Base-by-base conservation (phyloP, 2,329 filamentous ascomycete species). In the Fusarium robinianum region DNA sequence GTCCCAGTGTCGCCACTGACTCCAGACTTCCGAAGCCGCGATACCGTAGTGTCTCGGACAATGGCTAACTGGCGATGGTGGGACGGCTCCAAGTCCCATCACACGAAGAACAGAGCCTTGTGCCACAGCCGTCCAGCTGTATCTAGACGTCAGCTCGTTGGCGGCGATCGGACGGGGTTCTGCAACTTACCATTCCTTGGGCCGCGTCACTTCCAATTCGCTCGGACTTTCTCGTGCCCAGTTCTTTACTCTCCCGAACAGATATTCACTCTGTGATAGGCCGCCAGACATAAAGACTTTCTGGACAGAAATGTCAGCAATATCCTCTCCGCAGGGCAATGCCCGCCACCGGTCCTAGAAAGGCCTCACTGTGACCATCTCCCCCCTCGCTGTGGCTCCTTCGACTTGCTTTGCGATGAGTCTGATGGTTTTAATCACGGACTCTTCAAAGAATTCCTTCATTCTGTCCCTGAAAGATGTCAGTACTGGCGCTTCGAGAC, bases 71-170 rank as follows among this genome's bases (percentile, higher is more conserved):
- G 35, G 23, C 11, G 25, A 8, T 29, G 16, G 35, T 17, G 14
- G 23, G n/a, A 8, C 29, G 8, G 24, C 35, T 9, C 35, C 35
- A 12, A 38, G 35, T 11, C 35, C 35, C 8, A 29, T 38, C 8
- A 38, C 35, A 27, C 35, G 24, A 22, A 38, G 35, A 38, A 38
- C 24, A 29, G 24, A 38, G 35, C 35, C 35, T 38, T 29, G 25
- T 5, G 35, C 29, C 5, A 38, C 35, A 8, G 35, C 24, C 7
- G 35, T 29, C 35, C 35, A 38, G 17, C 35, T 38, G n/a, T 15
- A 8, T 23, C 32, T 23, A 4, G 17, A n/a, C 15, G 24, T 38
- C 17, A 38, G 35, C 16, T 29, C 15, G 17, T 29, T 14, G 3
- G n/a, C 9, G 15, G 15, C 7, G 27, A 12, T 14, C 2, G 12